These are phyloP conservation scores for Umbelopsis isabellina DNA, from an alignment of 192 early-diverging fungal genomes.

Conservation along the genomic window DNA sequence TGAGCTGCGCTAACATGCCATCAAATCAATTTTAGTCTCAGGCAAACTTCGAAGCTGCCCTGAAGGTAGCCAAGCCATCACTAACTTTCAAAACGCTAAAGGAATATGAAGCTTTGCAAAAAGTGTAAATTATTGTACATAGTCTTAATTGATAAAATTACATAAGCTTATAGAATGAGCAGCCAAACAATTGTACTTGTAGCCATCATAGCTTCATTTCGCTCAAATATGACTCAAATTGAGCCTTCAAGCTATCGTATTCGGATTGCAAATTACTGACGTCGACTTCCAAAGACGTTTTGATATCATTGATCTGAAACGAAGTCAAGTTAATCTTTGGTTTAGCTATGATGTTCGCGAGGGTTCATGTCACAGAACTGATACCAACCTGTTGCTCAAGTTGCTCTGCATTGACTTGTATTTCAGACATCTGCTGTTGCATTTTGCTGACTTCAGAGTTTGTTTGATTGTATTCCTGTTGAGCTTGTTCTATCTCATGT, in stretches of 20 bases:
- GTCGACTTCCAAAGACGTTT: conserved; percentile 8
- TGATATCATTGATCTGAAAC: conserved; percentile 10
- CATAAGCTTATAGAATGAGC: neutral
- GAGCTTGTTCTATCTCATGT: neutral
- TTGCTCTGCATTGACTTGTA: neutral
- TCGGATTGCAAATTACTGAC: conserved; percentile 20
- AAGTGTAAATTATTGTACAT: conserved; percentile 22
- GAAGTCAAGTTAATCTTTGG: neutral
- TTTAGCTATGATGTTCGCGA: no score
- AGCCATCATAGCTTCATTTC: conserved; percentile 5
- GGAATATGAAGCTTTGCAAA: conserved; percentile 53
- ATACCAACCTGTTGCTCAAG: conserved; percentile 9
- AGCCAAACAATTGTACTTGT: neutral
- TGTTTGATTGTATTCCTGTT: conserved; percentile 5
- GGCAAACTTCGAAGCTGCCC: conserved; percentile 61
- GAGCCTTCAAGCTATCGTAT: conserved; percentile 6
- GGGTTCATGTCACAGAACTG: neutral
- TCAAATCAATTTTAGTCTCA: neutral
- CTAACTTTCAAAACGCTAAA: conserved; percentile 62
- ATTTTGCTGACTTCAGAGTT: conserved; percentile 9
- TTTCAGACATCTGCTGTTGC: conserved; percentile 20
- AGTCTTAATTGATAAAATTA: neutral
- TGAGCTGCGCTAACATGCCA: conserved; percentile 10
- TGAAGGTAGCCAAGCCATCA: conserved; percentile 59
- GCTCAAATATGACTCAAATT: conserved; percentile 20